These are phyloP conservation scores for Talaromyces ruber DNA, from an alignment of 495 filamentous ascomycete species.

Conservation along the genomic window DNA sequence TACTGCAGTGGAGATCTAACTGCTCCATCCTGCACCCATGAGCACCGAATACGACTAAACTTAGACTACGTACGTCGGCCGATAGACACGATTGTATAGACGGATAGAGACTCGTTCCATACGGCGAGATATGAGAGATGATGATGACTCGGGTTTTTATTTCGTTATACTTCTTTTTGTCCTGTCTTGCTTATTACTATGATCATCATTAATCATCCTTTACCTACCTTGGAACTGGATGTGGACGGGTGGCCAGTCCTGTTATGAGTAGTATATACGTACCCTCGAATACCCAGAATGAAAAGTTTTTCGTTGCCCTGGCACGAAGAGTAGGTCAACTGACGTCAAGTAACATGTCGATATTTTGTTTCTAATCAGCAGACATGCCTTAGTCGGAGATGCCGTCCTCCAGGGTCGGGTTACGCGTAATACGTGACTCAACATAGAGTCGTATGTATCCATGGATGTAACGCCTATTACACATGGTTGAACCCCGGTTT, in stretches of 20 bases:
- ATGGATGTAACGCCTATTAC: not conserved
- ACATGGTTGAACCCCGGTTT: not conserved
- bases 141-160: not conserved
- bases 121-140: not conserved
- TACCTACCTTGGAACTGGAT: not conserved
- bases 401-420: not conserved
- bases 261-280: not conserved
- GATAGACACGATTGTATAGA: not conserved
- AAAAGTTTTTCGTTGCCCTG: not conserved
- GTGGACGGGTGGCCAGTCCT: not conserved
- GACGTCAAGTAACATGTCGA: not conserved
- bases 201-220: not conserved
- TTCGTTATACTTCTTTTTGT: not conserved
- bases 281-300: not conserved
- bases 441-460: not conserved
- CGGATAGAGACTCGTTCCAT: not conserved
- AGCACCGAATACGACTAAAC: not conserved
- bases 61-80: not conserved
- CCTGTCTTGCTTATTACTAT: not conserved
- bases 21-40: not conserved
- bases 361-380: not conserved
- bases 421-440: not conserved
- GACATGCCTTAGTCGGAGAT: not conserved
- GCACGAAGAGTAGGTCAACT: not conserved
- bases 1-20: slow-evolving; percentile 32